Base-by-base conservation (phyloP, 768 basidiomycete species). In the Tephrocybe sp. region DNA sequence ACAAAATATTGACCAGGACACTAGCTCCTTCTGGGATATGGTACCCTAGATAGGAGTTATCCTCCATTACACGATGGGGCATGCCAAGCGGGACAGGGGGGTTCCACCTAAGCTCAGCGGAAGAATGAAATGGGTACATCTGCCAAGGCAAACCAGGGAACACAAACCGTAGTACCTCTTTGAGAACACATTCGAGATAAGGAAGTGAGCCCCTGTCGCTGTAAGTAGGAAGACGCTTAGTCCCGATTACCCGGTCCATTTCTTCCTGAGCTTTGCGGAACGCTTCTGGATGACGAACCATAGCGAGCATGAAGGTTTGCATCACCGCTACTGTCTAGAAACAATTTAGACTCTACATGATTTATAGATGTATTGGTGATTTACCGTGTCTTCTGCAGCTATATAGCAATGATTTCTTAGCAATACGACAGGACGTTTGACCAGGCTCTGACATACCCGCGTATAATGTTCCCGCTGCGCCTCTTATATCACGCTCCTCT, bases 401-500 rank as follows among this genome's bases (percentile, higher is more conserved):
- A 45, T 30, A 11, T n/a, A 34, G 4, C 33, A 45, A 43, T 15
- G 1, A 50, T 18, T 18, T 22, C 10, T 12, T 51, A 36, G 9
- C 16, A 38, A 25, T 2, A 36, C 44, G 12, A 27, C 23, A 30
- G 23, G 21, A 50, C 23, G 47, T 40, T 23, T 47, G 18, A 33
- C 19, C 22, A 45, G 39, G 16, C 25, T 13, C 34, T 19, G 24
- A 47, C 69, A 49, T 59, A 78, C 77, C 77, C 42, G 71, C 71
- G 60, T 72, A 77, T 41, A 80, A 63, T 6, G 78, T 79, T 24
- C 74, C 78, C 42, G 78, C 77, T n/a, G 76, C 74, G 36, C 77
- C 78, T 67, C 75, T 78, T 58, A 81, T 79, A 60, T 79, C 74
- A 49, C 74, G 69, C 53, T 78, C 77, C 36, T 76, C 75, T 58